Conservation (phyloP, 2,329 filamentous ascomycete species). For the Penicillium sp. region DNA sequence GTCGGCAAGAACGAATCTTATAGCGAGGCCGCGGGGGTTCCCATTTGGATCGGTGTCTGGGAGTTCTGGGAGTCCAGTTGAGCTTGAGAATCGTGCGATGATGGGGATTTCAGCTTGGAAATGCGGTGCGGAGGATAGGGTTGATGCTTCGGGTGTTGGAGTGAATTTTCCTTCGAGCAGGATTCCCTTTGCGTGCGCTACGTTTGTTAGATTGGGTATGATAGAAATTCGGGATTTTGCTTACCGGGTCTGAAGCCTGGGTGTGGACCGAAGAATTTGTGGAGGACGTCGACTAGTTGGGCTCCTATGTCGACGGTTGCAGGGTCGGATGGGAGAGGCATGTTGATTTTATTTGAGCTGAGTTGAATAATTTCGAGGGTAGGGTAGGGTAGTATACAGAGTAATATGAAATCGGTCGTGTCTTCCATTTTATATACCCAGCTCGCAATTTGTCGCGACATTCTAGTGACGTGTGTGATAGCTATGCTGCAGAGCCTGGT, state of each 20-base stretch:
- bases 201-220: background rate
- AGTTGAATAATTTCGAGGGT: too few species aligned
- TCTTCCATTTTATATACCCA: too few species aligned
- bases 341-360: background rate
- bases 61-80: background rate
- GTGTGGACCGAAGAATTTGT: background rate
- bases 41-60: background rate
- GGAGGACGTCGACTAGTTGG: background rate
- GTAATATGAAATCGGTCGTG: too few species aligned
- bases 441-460: too few species aligned
- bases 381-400: too few species aligned
- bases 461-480: too few species aligned
- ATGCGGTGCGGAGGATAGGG: background rate
- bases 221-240: background rate
- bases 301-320: background rate
- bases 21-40: background rate
- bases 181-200: background rate
- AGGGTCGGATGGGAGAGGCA: slow-evolving; percentile 3
- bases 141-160: background rate
- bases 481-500: too few species aligned
- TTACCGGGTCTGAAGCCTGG: background rate
- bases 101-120: background rate
- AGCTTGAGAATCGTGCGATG: background rate
- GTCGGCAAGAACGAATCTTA: background rate
- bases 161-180: background rate